These are phyloP conservation scores for Leccinum ochraceum DNA, from an alignment of 768 basidiomycete species.

Conservation along the genomic window DNA sequence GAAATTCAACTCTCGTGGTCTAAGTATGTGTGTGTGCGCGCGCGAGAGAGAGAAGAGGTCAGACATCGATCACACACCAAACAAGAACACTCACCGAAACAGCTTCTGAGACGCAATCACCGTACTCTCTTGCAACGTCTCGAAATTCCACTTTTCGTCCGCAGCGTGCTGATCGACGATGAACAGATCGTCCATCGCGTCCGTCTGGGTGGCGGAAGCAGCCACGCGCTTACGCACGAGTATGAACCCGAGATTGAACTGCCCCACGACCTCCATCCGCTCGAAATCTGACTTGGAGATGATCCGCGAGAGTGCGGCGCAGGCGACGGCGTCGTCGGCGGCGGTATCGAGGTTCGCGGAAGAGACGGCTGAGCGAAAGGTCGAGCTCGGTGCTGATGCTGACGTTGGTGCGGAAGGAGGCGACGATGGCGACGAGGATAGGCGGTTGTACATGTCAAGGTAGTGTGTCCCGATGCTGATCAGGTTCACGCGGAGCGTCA, in stretches of 20 bases:
- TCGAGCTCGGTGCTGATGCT: constrained; percentile 2
- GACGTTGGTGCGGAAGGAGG: neutral
- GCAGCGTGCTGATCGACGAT: constrained; percentile 97
- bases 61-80: neutral
- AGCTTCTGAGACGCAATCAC: constrained; percentile 84
- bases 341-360: constrained; percentile 37
- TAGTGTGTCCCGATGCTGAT: constrained; percentile 23
- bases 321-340: constrained; percentile 55
- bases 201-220: neutral
- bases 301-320: constrained; percentile 73
- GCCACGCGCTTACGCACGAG: constrained; percentile 60
- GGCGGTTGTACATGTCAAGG: constrained; percentile 17
- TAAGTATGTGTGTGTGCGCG: constrained; percentile 29
- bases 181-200: constrained; percentile 80
- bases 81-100: constrained; percentile 57
- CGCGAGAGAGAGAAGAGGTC: no score
- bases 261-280: constrained; percentile 83
- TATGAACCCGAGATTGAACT: constrained; percentile 97
- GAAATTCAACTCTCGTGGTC: constrained; percentile 76
- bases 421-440: constrained; percentile 1
- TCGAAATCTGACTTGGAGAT: constrained; percentile 88
- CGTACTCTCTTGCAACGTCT: constrained; percentile 89
- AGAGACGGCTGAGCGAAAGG: constrained; percentile 27
- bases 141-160: constrained; percentile 99
- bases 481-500: constrained; percentile 23